Percentiles rank a stretch among this genome's conserved stretches.
phyloP scores from a whole-genome alignment of 192 early-diverging fungal species.

The Funneliformis geosporum region DNA sequence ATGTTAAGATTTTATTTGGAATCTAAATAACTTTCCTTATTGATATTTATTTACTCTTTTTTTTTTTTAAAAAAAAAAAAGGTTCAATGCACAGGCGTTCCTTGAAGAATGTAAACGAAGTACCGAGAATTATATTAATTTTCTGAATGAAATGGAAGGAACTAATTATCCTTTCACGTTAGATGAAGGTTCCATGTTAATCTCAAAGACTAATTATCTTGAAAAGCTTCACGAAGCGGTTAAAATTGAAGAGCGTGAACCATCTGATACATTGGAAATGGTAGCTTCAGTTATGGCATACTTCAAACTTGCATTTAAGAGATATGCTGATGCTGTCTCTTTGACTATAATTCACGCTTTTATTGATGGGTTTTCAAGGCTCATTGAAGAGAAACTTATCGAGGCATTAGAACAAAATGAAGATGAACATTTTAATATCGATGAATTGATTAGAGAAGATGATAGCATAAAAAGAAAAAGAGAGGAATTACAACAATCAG shows the following conservation, averaged over 20 bases:
- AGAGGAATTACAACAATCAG: neutral
- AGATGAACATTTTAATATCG: neutral
- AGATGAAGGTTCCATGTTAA: neutral
- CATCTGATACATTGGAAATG: neutral
- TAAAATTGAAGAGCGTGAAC: neutral
- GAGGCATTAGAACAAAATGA: neutral
- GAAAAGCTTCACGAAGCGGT: neutral
- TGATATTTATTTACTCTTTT: neutral
- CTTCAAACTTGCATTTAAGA: neutral
- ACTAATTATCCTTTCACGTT: conserved; percentile 5
- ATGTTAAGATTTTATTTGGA: neutral
- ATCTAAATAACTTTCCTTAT: neutral
- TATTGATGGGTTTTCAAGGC: neutral
- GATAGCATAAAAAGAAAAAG: neutral
- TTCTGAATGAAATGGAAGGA: neutral
- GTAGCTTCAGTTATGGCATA: neutral
- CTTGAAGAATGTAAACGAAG: conserved; percentile 10
- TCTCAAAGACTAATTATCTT: neutral
- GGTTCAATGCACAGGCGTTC: neutral
- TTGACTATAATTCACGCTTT: neutral
- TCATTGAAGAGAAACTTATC: neutral
- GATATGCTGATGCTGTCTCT: neutral
- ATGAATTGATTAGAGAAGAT: neutral
- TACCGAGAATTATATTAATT: neutral
- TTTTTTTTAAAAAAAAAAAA: neutral